Evolutionary conservation across 1,284 basidiomycete genomes (phyloP), one percentile per base, ranked within the genome.

Genomic region (Tilletia indica): DNA sequence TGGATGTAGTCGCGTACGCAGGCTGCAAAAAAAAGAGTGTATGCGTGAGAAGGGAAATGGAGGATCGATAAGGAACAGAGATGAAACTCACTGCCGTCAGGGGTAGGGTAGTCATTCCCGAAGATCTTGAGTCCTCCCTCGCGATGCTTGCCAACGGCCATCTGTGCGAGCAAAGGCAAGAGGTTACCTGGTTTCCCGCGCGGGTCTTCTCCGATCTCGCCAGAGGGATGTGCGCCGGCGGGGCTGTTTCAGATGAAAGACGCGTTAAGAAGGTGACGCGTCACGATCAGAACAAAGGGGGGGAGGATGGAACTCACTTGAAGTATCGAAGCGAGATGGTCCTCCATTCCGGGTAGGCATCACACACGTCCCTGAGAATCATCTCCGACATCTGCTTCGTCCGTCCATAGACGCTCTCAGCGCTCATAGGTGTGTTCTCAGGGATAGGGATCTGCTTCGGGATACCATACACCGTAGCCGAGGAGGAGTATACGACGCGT

Each of bases 401-500:
- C 82, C 92, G 91, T 47, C 94, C 97, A 83, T 99, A 99, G 21
- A 92, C 92, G 77, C 93, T 96, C 85, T 95, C 91, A 2, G 96
- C 93, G 82, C 92, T 87, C 73, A 99, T 86, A 12, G 92, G 91
- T 5, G 93, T 94, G 2, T 91, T 89, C 86, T 99, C 97, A 25
- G 94, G 93, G 77, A 99, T 99, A 66, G 97, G 97, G 72, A 99
- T 93, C 71, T 87, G 87, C 64, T 92, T 91, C 8, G 97, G 97
- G 2, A 91, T 94, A 73, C 97, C 97, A 84, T 99, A 99, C 47
- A 99, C 97, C n/a, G 97, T 99, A 1, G 97, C 97, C 34, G 94
- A 97, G 12, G 95, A 97, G 0, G 94, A 97, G 87, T 98, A 99
- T 74, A 99, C 95, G 75, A 99, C 87, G 73, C 93, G 89, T 73